A percentile compares a stretch with the other conserved stretches of the same genome.
These are phyloP conservation scores for Paramarasmius palmivorus DNA, from an alignment of 1,284 basidiomycete genomes.

Conservation along the genomic window DNA sequence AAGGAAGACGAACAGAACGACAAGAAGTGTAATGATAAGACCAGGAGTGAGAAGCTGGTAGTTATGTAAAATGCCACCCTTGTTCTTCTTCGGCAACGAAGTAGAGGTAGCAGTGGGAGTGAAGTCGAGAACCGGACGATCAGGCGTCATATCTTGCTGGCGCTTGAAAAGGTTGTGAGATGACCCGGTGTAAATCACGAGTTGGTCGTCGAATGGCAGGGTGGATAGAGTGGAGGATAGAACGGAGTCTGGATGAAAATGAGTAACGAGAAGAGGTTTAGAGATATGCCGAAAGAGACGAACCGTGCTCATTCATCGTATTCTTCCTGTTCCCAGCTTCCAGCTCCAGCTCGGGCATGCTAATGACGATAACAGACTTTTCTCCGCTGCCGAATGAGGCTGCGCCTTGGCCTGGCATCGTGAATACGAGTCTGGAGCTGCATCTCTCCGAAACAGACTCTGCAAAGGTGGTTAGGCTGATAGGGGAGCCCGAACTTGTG, in stretches of 20 bases:
- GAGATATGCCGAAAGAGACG: conserved; percentile 23
- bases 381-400: conserved; percentile 32
- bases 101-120: conserved; percentile 18
- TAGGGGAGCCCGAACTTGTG: conserved; percentile 23
- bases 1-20: conserved; percentile 71
- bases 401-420: conserved; percentile 35
- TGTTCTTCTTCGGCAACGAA: conserved; percentile 31
- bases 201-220: conserved; percentile 50
- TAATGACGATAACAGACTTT: conserved; percentile 60
- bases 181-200: conserved; percentile 67
- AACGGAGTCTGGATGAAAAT: conserved; percentile 34
- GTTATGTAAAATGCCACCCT: conserved; percentile 66
- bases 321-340: conserved; percentile 38
- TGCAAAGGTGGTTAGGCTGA: conserved; percentile 35
- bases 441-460: conserved; percentile 51
- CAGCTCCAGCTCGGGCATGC: conserved; percentile 48
- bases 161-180: conserved; percentile 38
- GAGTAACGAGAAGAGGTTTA: conserved; percentile 2
- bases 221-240: conserved; percentile 48
- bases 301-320: conserved; percentile 53
- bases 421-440: conserved; percentile 42
- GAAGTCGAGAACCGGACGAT: conserved; percentile 23
- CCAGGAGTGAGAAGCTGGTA: conserved; percentile 83
- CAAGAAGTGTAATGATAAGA: conserved; percentile 69
- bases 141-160: conserved; percentile 30